Evolutionary conservation across 2,329 filamentous ascomycete species (phyloP).

Genomic region (Colletotrichum cuscutae): DNA sequence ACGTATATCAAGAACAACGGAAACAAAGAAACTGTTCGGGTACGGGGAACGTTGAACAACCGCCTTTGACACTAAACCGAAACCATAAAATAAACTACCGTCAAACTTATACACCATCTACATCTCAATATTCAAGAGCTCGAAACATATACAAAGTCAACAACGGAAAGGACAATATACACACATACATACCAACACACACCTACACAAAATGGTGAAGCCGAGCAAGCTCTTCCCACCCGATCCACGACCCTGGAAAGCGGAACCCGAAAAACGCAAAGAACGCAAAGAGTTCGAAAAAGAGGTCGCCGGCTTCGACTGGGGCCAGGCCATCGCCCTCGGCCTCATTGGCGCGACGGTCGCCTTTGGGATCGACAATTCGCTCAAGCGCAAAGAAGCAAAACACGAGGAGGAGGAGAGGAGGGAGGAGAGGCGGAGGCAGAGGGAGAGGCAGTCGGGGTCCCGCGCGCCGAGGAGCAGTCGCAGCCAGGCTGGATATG

Average conservation of each 20-base stretch:
- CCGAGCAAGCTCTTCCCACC: conserved; percentile 37
- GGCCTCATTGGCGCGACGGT: conserved; percentile 48
- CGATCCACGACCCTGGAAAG: conserved; percentile 48
- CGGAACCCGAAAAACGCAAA: conserved; percentile 49
- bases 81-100: not conserved
- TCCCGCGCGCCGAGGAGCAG: conserved; percentile 6
- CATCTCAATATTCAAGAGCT: not conserved
- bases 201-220: conserved; percentile 20
- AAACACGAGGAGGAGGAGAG: conserved; percentile 31
- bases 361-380: conserved; percentile 53
- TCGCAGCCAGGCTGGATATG: conserved; percentile 4
- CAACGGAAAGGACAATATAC: not conserved
- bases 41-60: not conserved
- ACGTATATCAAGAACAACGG: not conserved
- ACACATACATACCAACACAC: too few species aligned
- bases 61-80: not conserved
- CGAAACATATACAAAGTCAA: not conserved
- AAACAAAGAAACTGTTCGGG: not conserved
- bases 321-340: conserved; percentile 51
- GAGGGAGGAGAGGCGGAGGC: conserved; percentile 23
- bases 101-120: too few species aligned
- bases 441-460: conserved; percentile 11
- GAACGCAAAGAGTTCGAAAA: conserved; percentile 52
- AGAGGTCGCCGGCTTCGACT: conserved; percentile 51
- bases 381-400: conserved; percentile 42